These are phyloP conservation scores for Rubroboletus satanas DNA, from an alignment of 768 basidiomycete genomes.

Conservation along the genomic window DNA sequence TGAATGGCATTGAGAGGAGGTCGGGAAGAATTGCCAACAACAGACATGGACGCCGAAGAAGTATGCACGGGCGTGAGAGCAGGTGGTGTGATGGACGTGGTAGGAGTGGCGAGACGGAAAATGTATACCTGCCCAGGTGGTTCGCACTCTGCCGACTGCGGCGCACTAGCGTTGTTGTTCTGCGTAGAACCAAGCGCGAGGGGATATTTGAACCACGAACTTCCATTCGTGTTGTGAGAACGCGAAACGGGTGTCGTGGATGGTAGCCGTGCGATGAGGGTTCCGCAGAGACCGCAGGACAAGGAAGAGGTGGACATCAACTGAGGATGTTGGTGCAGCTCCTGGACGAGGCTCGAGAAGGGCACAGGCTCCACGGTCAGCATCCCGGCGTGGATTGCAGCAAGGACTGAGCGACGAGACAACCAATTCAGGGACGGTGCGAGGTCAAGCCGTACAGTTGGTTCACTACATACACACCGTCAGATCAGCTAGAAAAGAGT, in stretches of 20 bases:
- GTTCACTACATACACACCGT: conserved; percentile 51
- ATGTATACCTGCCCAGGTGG: conserved; percentile 54
- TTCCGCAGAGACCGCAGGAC: conserved; percentile 74
- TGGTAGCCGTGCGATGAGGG: conserved; percentile 49
- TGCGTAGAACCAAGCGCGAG: conserved; percentile 34
- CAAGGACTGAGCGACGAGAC: conserved; percentile 76
- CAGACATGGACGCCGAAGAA: conserved; percentile 33
- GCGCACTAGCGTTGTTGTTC: conserved; percentile 16
- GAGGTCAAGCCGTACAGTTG: conserved; percentile 87
- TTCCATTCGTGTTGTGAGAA: conserved; percentile 44
- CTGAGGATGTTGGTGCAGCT: conserved; percentile 44
- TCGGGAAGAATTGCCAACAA: conserved; percentile 22
- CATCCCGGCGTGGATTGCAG: conserved; percentile 84
- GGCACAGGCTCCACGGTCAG: conserved; percentile 86
- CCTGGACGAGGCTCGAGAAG: conserved; percentile 54
- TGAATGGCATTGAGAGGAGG: conserved; percentile 33
- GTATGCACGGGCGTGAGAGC: conserved; percentile 20
- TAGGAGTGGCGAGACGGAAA: conserved; percentile 52
- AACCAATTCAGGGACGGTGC: conserved; percentile 94
- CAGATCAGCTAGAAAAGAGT: conserved; percentile 8
- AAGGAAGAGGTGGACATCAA: conserved; percentile 44
- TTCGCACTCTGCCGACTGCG: conserved; percentile 30
- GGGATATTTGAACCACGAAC: conserved; percentile 57
- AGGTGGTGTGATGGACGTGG: conserved; percentile 23
- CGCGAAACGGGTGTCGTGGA: conserved; percentile 27